Conservation (phyloP, 2,329 filamentous ascomycete genomes). For the Gyromitra esculenta region DNA sequence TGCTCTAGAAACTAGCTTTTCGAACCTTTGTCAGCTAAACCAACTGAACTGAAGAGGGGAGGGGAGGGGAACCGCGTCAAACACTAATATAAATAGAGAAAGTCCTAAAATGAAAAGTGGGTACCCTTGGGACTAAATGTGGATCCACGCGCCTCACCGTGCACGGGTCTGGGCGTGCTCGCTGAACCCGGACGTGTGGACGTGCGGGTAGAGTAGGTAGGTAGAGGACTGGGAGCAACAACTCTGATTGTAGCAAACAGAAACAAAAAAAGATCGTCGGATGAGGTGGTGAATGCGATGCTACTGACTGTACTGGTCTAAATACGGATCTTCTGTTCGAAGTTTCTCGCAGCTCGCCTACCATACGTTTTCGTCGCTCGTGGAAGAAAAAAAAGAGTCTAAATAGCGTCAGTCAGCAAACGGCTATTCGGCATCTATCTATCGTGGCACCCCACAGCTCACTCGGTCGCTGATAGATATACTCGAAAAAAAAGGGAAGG, state of each 20-base stretch:
- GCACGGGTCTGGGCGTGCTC: neutral
- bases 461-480: neutral
- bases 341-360: constrained; percentile 3
- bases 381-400: neutral
- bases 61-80: neutral
- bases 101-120: constrained; percentile 2
- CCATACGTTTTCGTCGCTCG: neutral
- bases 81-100: neutral
- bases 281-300: neutral
- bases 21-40: no score
- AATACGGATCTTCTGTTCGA: constrained; percentile 11
- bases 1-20: no score
- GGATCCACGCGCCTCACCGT: neutral
- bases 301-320: neutral
- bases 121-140: neutral
- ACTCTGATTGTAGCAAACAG: neutral
- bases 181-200: neutral
- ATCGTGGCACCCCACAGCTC: neutral
- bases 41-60: no score
- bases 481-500: neutral
- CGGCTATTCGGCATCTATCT: constrained; percentile 1
- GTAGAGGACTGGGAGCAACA: neutral
- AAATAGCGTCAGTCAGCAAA: neutral
- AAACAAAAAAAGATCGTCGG: neutral
- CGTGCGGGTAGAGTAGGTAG: no score